Percentiles rank a stretch among this genome's conserved stretches.
These are phyloP conservation scores for Penicillium pancosmium DNA, from an alignment of 495 filamentous ascomycete species.

Conservation along the genomic window DNA sequence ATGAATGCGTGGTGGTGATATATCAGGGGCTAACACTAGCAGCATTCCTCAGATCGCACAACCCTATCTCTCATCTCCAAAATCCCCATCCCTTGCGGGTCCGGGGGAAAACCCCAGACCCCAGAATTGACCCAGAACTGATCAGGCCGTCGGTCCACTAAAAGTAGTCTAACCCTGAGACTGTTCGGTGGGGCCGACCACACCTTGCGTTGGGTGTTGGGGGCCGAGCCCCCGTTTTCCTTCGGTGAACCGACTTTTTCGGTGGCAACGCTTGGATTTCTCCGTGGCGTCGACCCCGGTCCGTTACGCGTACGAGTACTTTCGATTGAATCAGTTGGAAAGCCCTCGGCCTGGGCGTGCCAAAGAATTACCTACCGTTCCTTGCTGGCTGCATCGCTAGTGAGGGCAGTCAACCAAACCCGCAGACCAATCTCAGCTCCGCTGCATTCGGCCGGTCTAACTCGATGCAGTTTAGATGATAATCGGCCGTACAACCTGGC, in stretches of 20 bases:
- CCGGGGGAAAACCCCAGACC: not conserved
- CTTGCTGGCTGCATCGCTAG: too few relatives aligned
- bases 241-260: not conserved
- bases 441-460: not conserved
- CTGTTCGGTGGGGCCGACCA: conserved; percentile 1
- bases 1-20: not conserved
- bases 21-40: too few relatives aligned
- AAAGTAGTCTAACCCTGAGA: not conserved
- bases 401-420: too few relatives aligned
- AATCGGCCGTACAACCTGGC: not conserved
- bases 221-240: not conserved
- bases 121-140: not conserved
- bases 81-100: not conserved
- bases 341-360: not conserved
- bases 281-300: not conserved
- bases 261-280: not conserved
- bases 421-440: not conserved
- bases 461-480: not conserved
- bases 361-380: not conserved
- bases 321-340: not conserved
- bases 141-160: not conserved
- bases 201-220: not conserved
- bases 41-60: too few relatives aligned
- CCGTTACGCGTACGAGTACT: not conserved
- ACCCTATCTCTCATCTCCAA: too few relatives aligned